Evolutionary conservation across 139 green algal species (phyloP).

Genomic region (Diplosphaera chodatii): DNA sequence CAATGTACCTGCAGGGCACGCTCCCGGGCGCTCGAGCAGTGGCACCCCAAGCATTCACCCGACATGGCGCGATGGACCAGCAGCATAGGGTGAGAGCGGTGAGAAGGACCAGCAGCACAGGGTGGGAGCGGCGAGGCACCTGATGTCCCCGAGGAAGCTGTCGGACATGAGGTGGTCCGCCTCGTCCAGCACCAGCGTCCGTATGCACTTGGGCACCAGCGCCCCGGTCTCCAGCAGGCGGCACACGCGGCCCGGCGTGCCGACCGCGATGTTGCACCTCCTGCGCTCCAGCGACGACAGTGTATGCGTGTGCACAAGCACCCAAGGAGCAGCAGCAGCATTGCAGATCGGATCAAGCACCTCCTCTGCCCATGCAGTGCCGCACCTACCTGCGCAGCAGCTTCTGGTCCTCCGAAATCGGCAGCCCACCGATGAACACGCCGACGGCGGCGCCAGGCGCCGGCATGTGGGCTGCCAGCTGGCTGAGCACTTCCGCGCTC

Average conservation of each 20-base stretch:
- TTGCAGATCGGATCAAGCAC: too few relatives aligned
- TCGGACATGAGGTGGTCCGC: constrained; percentile 66
- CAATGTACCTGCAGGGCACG: too few relatives aligned
- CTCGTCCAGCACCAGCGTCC: constrained; percentile 73
- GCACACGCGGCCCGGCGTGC: constrained; percentile 67
- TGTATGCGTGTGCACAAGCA: too few relatives aligned
- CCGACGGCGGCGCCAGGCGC: constrained; percentile 20
- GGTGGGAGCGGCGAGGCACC: constrained; percentile 11
- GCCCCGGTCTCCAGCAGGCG: constrained; percentile 40
- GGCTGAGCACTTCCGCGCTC: constrained; percentile 35
- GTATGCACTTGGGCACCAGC: constrained; percentile 24
- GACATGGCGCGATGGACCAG: too few relatives aligned
- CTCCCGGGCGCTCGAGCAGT: too few relatives aligned
- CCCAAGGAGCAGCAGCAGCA: too few relatives aligned
- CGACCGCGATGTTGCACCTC: constrained; percentile 63
- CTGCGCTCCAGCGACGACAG: constrained; percentile 14
- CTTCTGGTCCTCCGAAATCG: constrained; percentile 52
- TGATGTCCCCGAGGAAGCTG: constrained; percentile 38
- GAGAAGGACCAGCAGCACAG: too few relatives aligned
- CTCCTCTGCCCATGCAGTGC: too few relatives aligned
- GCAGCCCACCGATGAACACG: constrained; percentile 63
- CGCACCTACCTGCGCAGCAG: constrained; percentile 43
- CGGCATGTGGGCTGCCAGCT: constrained; percentile 29
- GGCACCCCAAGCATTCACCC: too few relatives aligned
- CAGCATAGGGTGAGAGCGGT: too few relatives aligned